Evolutionary conservation across 208 protist genomes (phyloP).

Genomic region (Leishmania martiniquensis): DNA sequence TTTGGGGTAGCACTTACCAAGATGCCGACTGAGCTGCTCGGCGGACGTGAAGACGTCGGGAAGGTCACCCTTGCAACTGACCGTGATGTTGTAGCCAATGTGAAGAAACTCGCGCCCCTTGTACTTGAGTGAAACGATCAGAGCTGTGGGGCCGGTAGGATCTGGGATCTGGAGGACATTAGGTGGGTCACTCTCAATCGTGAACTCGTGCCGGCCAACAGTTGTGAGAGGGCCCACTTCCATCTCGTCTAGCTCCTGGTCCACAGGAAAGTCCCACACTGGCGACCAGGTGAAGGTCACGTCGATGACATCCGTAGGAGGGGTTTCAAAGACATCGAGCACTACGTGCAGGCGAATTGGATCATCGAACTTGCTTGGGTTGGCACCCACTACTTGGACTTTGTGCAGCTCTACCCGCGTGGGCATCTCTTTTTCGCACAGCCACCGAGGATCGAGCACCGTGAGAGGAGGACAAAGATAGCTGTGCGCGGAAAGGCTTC

Average conservation of each 20-base stretch:
- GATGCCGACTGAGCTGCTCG: conserved; percentile 43
- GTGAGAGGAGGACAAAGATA: not conserved
- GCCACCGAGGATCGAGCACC: not conserved
- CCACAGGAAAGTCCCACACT: conserved; percentile 84
- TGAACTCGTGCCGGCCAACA: conserved; percentile 71
- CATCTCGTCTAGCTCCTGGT: conserved; percentile 82
- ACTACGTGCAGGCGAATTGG: conserved; percentile 59
- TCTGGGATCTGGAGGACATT: conserved; percentile 72
- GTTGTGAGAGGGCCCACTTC: conserved; percentile 73
- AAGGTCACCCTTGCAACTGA: conserved; percentile 66
- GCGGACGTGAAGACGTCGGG: conserved; percentile 76
- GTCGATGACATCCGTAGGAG: conserved; percentile 52
- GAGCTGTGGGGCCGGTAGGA: conserved; percentile 78
- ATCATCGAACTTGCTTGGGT: conserved; percentile 50
- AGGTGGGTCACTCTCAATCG: conserved; percentile 68
- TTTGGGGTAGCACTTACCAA: conserved; percentile 64
- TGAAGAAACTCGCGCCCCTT: conserved; percentile 74
- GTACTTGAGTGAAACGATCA: conserved; percentile 75
- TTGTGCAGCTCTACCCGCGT: conserved; percentile 67
- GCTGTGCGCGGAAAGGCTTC: not conserved
- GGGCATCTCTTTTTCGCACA: conserved; percentile 26
- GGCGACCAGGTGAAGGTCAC: conserved; percentile 81
- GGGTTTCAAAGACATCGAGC: conserved; percentile 71
- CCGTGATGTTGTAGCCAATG: conserved; percentile 71
- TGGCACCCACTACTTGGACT: conserved; percentile 44